Conservation (phyloP, 352 stramenopile genomes). For the Phytophthora fragariaefolia region DNA sequence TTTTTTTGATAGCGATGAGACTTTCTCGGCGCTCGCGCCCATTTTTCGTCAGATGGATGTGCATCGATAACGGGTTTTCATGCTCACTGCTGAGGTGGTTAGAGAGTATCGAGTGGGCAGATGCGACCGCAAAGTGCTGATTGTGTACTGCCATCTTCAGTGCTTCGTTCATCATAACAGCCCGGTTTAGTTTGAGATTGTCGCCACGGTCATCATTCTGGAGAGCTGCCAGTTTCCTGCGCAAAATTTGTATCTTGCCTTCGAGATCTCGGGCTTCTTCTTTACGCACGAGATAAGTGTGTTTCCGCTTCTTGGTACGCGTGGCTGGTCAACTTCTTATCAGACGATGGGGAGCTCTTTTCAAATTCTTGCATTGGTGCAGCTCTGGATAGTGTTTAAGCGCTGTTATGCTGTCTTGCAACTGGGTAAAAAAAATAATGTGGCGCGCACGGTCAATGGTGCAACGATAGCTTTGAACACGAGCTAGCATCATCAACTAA, state of each 20-base stretch:
- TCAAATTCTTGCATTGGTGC: too few species aligned
- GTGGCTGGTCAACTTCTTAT: not conserved
- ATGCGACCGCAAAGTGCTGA: conserved; percentile 16
- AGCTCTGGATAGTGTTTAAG: too few species aligned
- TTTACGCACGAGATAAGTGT: conserved; percentile 22
- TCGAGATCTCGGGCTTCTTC: conserved; percentile 11
- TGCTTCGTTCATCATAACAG: conserved; percentile 1
- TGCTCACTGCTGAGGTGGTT: not conserved
- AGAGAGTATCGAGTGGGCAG: conserved; percentile 1
- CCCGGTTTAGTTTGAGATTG: not conserved
- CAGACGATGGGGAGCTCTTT: too few species aligned
- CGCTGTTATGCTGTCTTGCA: too few species aligned
- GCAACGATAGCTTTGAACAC: too few species aligned
- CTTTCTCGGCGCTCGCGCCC: conserved; percentile 26
- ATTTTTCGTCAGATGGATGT: conserved; percentile 30
- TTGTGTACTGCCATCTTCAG: not conserved
- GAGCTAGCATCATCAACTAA: too few species aligned
- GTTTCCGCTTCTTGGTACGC: conserved; percentile 13
- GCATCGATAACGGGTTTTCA: conserved; percentile 15
- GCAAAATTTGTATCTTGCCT: conserved; percentile 8
- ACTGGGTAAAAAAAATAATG: too few species aligned
- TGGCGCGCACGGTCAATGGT: too few species aligned
- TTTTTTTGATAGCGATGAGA: conserved; percentile 36
- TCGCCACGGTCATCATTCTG: conserved; percentile 5
- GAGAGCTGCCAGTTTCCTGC: conserved; percentile 10